phyloP scores from a whole-genome alignment of 1,284 basidiomycete species.

The Somion occarium region DNA sequence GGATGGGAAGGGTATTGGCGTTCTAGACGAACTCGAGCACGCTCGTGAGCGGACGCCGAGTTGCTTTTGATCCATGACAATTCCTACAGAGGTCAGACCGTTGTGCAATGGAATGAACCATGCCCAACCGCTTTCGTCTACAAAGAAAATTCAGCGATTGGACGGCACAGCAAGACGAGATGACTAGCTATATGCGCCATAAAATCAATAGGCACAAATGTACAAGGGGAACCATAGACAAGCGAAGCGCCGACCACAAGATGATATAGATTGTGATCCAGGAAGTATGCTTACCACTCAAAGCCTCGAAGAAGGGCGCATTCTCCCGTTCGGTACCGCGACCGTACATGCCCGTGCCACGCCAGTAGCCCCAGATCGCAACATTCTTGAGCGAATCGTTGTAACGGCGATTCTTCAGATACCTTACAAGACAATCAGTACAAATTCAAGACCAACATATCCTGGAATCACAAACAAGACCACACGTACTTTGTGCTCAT shows the following conservation, averaged over 20 bases:
- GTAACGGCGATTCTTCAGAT: conserved; percentile 63
- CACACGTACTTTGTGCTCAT: conserved; percentile 54
- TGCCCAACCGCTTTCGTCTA: conserved; percentile 73
- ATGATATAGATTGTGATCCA: too few species aligned
- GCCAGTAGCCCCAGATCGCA: conserved; percentile 78
- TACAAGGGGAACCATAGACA: too few species aligned
- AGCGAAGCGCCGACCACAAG: too few species aligned
- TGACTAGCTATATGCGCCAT: too few species aligned
- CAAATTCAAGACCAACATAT: too few species aligned
- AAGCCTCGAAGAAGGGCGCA: conserved; percentile 58
- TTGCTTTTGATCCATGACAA: conserved; percentile 63
- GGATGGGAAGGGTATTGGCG: background rate
- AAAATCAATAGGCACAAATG: too few species aligned
- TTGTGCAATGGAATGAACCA: conserved; percentile 77
- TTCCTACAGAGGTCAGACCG: conserved; percentile 62
- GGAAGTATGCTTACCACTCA: conserved; percentile 54
- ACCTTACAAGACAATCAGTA: conserved; percentile 34
- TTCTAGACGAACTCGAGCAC: conserved; percentile 18
- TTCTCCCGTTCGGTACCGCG: conserved; percentile 50
- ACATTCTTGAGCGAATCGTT: conserved; percentile 68
- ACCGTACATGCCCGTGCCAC: conserved; percentile 48
- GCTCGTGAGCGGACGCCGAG: conserved; percentile 27
- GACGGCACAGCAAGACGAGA: background rate
- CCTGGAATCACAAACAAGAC: too few species aligned
- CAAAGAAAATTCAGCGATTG: background rate